phyloP scores from a whole-genome alignment of 192 early-diverging fungal species.

The Dissophora globulifera region DNA sequence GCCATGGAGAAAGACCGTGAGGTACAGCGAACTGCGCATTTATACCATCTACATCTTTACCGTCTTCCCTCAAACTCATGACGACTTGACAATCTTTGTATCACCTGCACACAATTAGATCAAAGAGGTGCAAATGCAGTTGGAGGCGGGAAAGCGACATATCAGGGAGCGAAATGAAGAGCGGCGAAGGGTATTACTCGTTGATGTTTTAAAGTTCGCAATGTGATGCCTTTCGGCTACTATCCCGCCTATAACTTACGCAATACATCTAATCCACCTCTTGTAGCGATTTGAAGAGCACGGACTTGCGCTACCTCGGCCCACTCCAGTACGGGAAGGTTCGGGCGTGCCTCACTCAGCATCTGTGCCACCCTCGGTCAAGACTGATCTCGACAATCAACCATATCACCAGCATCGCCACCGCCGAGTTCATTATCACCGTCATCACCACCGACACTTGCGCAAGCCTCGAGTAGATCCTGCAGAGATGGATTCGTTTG shows the following conservation, averaged over 20 bases:
- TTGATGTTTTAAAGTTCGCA: too few species aligned
- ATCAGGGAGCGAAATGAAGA: constrained; percentile 32
- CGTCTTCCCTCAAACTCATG: not conserved
- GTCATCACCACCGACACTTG: constrained; percentile 38
- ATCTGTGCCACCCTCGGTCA: not conserved
- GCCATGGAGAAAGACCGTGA: constrained; percentile 38
- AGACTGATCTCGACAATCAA: not conserved
- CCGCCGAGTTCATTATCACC: constrained; percentile 39
- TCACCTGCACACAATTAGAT: constrained; percentile 5
- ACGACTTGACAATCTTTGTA: not conserved
- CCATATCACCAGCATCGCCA: constrained; percentile 33
- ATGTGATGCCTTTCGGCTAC: not conserved
- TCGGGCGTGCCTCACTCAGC: not conserved
- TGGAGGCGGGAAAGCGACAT: constrained; percentile 26
- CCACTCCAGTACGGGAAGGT: constrained; percentile 8
- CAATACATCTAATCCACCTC: not conserved
- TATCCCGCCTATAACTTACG: not conserved
- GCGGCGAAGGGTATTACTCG: constrained; percentile 29
- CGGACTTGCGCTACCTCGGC: not conserved
- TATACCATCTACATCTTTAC: not conserved
- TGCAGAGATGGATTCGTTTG: constrained; percentile 20
- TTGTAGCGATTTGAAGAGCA: constrained; percentile 16
- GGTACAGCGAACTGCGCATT: constrained; percentile 5
- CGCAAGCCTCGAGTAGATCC: not conserved
- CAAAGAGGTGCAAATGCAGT: constrained; percentile 20